A percentile compares a stretch with the other conserved stretches of the same genome.
Conservation (phyloP, 1,284 basidiomycete genomes). For the Pascua sp. region DNA sequence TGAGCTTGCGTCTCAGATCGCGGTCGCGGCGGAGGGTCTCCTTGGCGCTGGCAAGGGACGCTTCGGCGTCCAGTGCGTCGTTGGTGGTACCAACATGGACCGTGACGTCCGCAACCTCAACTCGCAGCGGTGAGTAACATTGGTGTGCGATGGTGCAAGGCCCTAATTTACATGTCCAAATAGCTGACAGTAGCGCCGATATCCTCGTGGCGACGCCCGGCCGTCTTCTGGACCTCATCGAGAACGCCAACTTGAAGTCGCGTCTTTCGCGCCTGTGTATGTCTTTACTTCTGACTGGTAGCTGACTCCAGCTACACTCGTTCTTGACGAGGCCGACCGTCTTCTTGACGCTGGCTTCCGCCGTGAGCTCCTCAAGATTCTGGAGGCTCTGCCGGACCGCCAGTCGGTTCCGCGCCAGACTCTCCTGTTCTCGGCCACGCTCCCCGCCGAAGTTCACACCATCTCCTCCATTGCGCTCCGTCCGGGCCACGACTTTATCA, state of each 20-base stretch:
- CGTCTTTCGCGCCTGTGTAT: conserved; percentile 35
- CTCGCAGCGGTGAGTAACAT: conserved; percentile 27
- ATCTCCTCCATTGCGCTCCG: conserved; percentile 54
- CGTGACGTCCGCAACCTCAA: conserved; percentile 45
- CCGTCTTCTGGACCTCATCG: conserved; percentile 52
- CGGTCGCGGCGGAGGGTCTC: conserved; percentile 26
- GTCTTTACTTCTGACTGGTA: background rate
- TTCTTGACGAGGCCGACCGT: conserved; percentile 54
- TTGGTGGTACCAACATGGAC: conserved; percentile 52
- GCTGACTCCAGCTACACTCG: conserved; percentile 38
- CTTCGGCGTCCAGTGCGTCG: conserved; percentile 46
- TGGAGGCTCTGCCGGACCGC: conserved; percentile 43
- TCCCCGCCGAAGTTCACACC: conserved; percentile 48
- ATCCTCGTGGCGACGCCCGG: conserved; percentile 55
- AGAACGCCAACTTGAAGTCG: conserved; percentile 42
- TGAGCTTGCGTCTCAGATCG: conserved; percentile 53
- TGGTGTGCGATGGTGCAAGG: background rate
- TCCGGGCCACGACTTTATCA: conserved; percentile 59
- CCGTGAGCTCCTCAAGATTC: conserved; percentile 39
- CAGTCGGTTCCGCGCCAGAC: conserved; percentile 42
- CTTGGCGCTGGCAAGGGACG: conserved; percentile 17
- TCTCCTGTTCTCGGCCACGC: conserved; percentile 54
- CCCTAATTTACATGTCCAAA: background rate
- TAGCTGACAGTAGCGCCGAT: conserved; percentile 33
- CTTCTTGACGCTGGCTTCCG: conserved; percentile 50